Conservation (phyloP, 1,139 yeast species). For the Protomyces inundatus region DNA sequence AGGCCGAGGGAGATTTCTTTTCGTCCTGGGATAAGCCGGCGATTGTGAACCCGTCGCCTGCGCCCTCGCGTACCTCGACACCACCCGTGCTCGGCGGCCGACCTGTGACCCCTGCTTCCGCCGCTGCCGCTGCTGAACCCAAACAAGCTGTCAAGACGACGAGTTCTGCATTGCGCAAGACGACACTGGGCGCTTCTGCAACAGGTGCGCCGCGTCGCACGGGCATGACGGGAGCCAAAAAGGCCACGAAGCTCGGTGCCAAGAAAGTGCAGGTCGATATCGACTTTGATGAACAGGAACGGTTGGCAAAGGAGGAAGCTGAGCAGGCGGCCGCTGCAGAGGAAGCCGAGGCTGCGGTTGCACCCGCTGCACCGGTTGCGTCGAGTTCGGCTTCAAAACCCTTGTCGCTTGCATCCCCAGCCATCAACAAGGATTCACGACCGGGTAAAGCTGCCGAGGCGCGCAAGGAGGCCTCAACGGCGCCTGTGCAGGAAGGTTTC, state of each 20-base stretch:
- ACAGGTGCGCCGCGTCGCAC: conserved; percentile 34
- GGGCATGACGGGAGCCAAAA: conserved; percentile 35
- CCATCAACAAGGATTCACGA: conserved; percentile 4
- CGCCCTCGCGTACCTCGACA: conserved; percentile 48
- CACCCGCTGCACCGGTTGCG: conserved; percentile 11
- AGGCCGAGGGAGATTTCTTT: conserved; percentile 71
- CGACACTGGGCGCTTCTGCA: conserved; percentile 32
- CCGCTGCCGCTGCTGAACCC: conserved; percentile 32
- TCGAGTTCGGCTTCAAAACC: background rate
- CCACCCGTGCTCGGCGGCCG: conserved; percentile 35
- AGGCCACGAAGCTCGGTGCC: conserved; percentile 38
- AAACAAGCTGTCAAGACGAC: conserved; percentile 33
- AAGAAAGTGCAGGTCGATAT: conserved; percentile 49
- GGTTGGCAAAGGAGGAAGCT: conserved; percentile 76
- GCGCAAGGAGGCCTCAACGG: conserved; percentile 33
- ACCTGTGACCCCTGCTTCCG: conserved; percentile 35
- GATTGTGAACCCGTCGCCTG: conserved; percentile 48
- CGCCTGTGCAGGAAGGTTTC: conserved; percentile 62
- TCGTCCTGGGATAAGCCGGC: conserved; percentile 83
- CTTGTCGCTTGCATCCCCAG: background rate
- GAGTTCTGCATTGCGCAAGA: conserved; percentile 34
- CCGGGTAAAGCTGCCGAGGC: background rate
- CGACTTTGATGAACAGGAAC: conserved; percentile 89
- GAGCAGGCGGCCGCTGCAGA: conserved; percentile 54
- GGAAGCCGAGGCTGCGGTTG: conserved; percentile 37